A percentile compares a stretch with the other conserved stretches of the same genome.
These are phyloP conservation scores for Trypanosoma scelopori DNA, from an alignment of 208 protist genomes.

Conservation along the genomic window DNA sequence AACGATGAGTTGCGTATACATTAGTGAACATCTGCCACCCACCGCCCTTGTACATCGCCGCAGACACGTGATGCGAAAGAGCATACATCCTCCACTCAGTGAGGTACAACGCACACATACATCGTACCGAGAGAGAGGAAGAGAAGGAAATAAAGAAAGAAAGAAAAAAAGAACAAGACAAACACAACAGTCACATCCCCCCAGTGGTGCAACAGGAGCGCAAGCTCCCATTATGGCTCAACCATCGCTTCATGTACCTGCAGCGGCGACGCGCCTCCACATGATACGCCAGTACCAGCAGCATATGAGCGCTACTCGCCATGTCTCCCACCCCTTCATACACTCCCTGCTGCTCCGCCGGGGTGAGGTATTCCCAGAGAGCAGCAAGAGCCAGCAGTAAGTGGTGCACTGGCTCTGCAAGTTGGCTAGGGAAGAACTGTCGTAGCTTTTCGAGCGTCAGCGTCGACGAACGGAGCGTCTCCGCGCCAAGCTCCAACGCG, in stretches of 20 bases:
- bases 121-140: too few relatives aligned
- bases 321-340: conserved; percentile 9
- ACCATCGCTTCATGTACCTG: not conserved
- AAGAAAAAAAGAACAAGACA: too few relatives aligned
- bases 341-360: conserved; percentile 3
- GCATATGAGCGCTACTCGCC: conserved; percentile 1
- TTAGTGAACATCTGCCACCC: too few relatives aligned
- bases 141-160: too few relatives aligned
- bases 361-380: conserved; percentile 28
- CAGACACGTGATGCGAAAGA: too few relatives aligned
- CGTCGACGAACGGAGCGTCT: conserved; percentile 14
- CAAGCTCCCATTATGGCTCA: not conserved
- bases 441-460: conserved; percentile 12
- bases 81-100: too few relatives aligned
- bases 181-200: too few relatives aligned
- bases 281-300: conserved; percentile 10
- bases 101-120: too few relatives aligned
- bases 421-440: conserved; percentile 17
- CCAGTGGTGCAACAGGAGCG: too few relatives aligned
- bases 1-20: too few relatives aligned
- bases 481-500: not conserved
- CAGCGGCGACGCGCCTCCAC: conserved; percentile 11
- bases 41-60: too few relatives aligned
- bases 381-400: conserved; percentile 26
- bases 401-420: conserved; percentile 7